These are phyloP conservation scores for Melampsora americana DNA, from an alignment of 1,284 basidiomycete genomes.

Conservation along the genomic window DNA sequence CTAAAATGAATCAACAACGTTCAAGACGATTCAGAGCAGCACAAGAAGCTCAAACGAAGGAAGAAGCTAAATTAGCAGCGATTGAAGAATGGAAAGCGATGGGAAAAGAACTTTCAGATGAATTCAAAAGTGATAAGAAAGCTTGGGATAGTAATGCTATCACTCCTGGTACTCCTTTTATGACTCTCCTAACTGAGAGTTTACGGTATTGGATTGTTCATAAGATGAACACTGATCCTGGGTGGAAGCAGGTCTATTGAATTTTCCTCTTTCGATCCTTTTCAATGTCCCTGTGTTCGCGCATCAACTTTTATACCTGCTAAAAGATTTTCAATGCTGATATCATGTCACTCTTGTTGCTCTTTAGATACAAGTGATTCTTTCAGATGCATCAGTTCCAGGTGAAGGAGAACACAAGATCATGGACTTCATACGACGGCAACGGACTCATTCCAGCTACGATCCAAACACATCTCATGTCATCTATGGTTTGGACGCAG, in stretches of 20 bases:
- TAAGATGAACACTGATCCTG: constrained; percentile 90
- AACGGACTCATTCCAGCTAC: constrained; percentile 78
- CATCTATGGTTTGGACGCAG: constrained; percentile 97
- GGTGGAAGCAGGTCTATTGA: constrained; percentile 81
- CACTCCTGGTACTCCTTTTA: constrained; percentile 96
- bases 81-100: constrained; percentile 85
- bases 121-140: constrained; percentile 71
- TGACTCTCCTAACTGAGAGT: constrained; percentile 83
- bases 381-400: constrained; percentile 94
- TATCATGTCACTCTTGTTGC: background rate
- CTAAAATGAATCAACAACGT: constrained; percentile 99
- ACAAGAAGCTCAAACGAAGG: constrained; percentile 91
- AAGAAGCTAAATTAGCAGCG: constrained; percentile 74
- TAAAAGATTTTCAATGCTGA: constrained; percentile 45
- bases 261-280: background rate
- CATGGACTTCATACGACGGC: constrained; percentile 95
- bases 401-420: constrained; percentile 99
- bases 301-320: constrained; percentile 53
- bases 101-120: constrained; percentile 82
- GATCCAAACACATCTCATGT: constrained; percentile 95
- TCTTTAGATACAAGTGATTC: constrained; percentile 80
- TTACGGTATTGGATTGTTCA: constrained; percentile 94
- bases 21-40: constrained; percentile 90
- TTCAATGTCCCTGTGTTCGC: constrained; percentile 47
- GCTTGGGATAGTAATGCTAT: constrained; percentile 98